phyloP scores from a whole-genome alignment of 75 land plant genomes.

The Pinus tabuliformis region DNA sequence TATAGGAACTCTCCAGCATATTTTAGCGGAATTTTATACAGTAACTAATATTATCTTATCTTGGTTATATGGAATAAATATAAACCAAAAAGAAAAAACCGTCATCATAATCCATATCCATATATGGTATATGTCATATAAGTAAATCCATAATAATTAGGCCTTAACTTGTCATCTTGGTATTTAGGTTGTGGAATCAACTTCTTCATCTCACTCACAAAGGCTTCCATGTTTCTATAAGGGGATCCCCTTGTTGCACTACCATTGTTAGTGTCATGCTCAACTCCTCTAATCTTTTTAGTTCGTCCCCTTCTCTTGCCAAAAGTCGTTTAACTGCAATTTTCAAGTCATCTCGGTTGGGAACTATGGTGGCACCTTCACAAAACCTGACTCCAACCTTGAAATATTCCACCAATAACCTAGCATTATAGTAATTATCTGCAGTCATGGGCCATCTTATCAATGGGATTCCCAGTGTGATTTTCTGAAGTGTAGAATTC shows the following conservation, averaged over 20 bases:
- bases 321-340: no score
- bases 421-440: neutral
- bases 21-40: no score
- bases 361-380: no score
- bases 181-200: neutral
- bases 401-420: neutral
- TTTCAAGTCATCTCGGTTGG: no score
- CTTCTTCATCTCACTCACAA: neutral
- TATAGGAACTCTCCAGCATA: no score
- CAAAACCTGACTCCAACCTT: neutral
- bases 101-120: no score
- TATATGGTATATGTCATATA: no score
- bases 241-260: neutral
- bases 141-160: no score
- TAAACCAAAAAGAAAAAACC: no score
- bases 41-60: no score
- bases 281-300: neutral
- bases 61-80: no score
- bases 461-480: conserved; percentile 6
- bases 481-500: conserved; percentile 13
- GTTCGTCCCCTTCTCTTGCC: neutral
- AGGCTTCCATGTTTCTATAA: neutral
- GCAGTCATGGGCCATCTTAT: neutral
- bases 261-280: neutral
- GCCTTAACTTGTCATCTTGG: no score